Evolutionary conservation across 2,329 filamentous ascomycete genomes (phyloP), one percentile per base, ranked within the genome.

Genomic region (Fonsecaea erecta): DNA sequence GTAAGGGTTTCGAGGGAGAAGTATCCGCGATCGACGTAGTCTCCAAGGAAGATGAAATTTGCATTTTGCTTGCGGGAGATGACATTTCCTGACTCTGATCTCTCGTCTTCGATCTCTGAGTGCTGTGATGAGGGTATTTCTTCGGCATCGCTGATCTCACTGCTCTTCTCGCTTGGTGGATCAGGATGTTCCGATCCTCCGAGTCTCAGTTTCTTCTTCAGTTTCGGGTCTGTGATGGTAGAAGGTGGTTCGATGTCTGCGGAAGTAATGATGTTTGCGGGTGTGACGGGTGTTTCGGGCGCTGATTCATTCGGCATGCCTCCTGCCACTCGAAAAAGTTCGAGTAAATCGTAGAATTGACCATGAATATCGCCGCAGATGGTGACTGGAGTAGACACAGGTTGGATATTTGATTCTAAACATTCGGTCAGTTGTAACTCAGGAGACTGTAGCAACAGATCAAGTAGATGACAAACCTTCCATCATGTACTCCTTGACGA

Each of bases 401-500:
- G 95, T 77, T 98, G 95, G 65, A 99, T 98, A 77, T 99, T 99
- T 70, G 93, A 97, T 81, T 99, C 95, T 96, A 72, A 9, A 12
- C 9, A 21, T 9, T 12, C 26, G 24, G 61, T 68, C 48, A 68
- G 53, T 62, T 24, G 32, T 21, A 52, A 16, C 32, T 64, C 30
- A 56, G 34, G 52, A 40, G 40, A 51, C 9, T 28, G 18, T 8
- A 35, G 28, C 7, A 37, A 51, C 12, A 46, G 53, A 48, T 40
- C 70, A 74, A 37, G 51, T 12, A 46, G 53, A 48, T 40, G 70
- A 74, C 81, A 72, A 77, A 95, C 92, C 92, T 84, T 99, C 95
- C 95, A 99, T 99, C 74, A 99, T 85, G 71, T 92, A 96, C 80
- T 98, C 95, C 83, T 99, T 99, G 67, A 98, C 95, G 76, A 96